These are phyloP conservation scores for Candida sanyaensis DNA, from an alignment of 1,139 yeast genomes.

Conservation along the genomic window DNA sequence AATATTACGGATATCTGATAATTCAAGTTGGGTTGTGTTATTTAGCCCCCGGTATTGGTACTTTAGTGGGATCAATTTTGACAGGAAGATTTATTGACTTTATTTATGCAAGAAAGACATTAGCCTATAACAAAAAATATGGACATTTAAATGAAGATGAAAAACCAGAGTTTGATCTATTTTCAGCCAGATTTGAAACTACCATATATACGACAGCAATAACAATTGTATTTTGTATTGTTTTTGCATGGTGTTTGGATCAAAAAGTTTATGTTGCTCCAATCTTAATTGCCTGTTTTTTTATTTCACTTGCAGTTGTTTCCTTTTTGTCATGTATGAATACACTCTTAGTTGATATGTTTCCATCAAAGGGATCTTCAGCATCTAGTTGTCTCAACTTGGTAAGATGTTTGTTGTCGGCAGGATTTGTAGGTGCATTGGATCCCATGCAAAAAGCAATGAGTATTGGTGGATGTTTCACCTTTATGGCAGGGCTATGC, in stretches of 20 bases:
- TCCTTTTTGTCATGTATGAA: slow-evolving; percentile 25
- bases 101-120: slow-evolving; percentile 21
- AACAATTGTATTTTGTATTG: slow-evolving; percentile 39
- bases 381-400: slow-evolving; percentile 34
- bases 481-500: slow-evolving; percentile 34
- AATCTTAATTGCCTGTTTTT: slow-evolving; percentile 55
- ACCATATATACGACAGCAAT: slow-evolving; percentile 27
- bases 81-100: slow-evolving; percentile 52
- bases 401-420: slow-evolving; percentile 35
- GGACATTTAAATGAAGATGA: slow-evolving; percentile 23
- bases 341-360: slow-evolving; percentile 32
- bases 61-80: slow-evolving; percentile 49
- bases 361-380: slow-evolving; percentile 30
- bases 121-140: slow-evolving; percentile 45
- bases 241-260: slow-evolving; percentile 74
- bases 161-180: slow-evolving; percentile 22
- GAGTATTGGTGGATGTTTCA: slow-evolving; percentile 39
- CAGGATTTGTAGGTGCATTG: slow-evolving; percentile 33
- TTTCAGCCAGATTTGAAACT: slow-evolving; percentile 29
- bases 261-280: slow-evolving; percentile 50
- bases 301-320: slow-evolving; percentile 40
- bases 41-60: slow-evolving; percentile 61
- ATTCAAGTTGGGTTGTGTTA: slow-evolving; percentile 65
- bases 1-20: slow-evolving; percentile 49
- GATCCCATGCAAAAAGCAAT: slow-evolving; percentile 29